phyloP scores from a whole-genome alignment of 805 yeast genomes.

The Pichia sporocuriosa region DNA sequence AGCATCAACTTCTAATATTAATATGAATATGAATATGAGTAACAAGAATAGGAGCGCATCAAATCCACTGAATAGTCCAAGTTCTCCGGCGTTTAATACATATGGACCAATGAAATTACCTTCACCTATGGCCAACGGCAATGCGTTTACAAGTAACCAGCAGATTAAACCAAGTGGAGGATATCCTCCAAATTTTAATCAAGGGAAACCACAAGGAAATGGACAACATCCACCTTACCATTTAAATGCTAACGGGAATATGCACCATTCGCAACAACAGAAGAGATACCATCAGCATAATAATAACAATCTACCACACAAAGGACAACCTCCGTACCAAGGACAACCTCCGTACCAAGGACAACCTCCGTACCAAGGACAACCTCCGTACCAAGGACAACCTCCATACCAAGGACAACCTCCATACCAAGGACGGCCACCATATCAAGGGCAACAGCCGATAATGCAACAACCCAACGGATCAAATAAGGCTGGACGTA shows the following conservation, averaged over 20 bases:
- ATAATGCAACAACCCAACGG: neutral
- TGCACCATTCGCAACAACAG: conserved; percentile 8
- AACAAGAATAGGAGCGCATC: conserved; percentile 3
- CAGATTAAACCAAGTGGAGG: neutral
- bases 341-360: conserved; percentile 9
- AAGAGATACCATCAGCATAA: conserved; percentile 8
- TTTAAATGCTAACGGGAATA: too few species aligned
- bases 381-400: conserved; percentile 10
- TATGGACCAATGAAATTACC: conserved; percentile 12
- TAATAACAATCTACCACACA: neutral
- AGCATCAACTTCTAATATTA: conserved; percentile 7
- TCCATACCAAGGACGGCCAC: conserved; percentile 11
- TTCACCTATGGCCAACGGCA: conserved; percentile 4
- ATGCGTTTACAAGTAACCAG: neutral
- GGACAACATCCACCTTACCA: conserved; percentile 11
- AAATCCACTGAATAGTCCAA: conserved; percentile 6
- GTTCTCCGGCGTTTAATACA: conserved; percentile 5
- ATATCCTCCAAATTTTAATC: conserved; percentile 12
- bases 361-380: conserved; percentile 15
- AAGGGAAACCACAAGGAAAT: neutral
- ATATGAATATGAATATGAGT: too few species aligned
- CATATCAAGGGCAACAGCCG: neutral
- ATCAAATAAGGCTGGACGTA: conserved; percentile 1
- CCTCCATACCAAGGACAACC: conserved; percentile 9
- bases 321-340: conserved; percentile 12